Evolutionary conservation across 129 eudicot genomes (phyloP), one percentile per base, ranked within the genome.

Genomic region (Sambucus nigra): DNA sequence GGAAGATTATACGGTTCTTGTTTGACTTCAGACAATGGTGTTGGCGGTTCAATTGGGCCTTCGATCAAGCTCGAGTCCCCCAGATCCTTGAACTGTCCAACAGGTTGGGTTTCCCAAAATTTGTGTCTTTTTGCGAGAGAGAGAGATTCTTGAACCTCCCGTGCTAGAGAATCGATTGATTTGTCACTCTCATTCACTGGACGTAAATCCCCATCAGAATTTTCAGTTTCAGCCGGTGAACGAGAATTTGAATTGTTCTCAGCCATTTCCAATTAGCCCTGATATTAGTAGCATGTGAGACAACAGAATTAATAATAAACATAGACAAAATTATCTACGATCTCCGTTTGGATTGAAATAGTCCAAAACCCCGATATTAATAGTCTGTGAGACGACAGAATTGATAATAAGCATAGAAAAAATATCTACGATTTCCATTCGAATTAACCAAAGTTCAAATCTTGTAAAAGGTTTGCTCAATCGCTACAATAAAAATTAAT

Each of bases 51-150:
- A 67, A 80, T 80, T 1, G 81, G 76, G 2, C 82, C 87, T 67
- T 80, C 87, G 2, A 79, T 67, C 47, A 75, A 68, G 68, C 65
- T 75, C 12, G 51, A 40, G 44, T 80, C 82, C 1, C 64, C 66
- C 2, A 75, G 51, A 54, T 80, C 87, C 64, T 75, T 80, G 60
- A 71, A 80, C 69, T 80, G 87, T 14, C 82, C 87, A 59, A 80
- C 82, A 21, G 87, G 87, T 18, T 80, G 87, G 2, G 87, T 80
- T 68, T 80, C 87, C 87, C 87, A 75, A 61, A 80, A 80, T 61
- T 70, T 79, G 59, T 79, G 86, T 24, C 66, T 59, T 32, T 71
- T 77, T 29, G 77, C 69, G 46, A 75, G 70, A 33, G 78, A 18
- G 14, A 79, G 73, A 0, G 81, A 70, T 27, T 79, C 86, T 50